Evolutionary conservation across 1,284 basidiomycete genomes (phyloP).

Genomic region (Xerocomus nothofagi): DNA sequence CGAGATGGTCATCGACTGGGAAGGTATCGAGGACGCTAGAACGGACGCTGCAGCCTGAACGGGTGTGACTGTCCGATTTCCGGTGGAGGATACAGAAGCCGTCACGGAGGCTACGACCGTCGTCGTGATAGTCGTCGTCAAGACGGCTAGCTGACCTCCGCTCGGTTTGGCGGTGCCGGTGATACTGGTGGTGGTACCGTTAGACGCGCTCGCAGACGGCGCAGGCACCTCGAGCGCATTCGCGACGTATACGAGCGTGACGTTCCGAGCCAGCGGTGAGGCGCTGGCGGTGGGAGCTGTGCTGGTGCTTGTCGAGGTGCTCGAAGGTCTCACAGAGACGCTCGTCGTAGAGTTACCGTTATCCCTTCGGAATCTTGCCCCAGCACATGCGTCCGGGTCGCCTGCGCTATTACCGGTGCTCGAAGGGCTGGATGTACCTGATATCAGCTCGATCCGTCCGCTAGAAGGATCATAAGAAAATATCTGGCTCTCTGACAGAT

Average conservation of each 20-base stretch:
- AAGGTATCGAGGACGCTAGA: constrained; percentile 4
- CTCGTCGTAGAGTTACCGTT: constrained; percentile 7
- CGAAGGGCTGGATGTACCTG: constrained; percentile 36
- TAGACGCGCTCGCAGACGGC: constrained; percentile 4
- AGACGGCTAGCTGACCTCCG: constrained; percentile 4
- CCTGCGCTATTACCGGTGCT: constrained; percentile 2
- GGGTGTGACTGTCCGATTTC: constrained; percentile 4
- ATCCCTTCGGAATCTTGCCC: constrained; percentile 13
- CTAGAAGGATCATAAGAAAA: constrained; percentile 54
- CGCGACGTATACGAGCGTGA: constrained; percentile 49
- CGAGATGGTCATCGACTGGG: constrained; percentile 1
- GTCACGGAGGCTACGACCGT: constrained; percentile 21
- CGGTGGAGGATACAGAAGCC: not conserved
- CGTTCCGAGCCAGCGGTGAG: constrained; percentile 37
- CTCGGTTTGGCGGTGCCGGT: no score
- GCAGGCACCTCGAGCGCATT: constrained; percentile 34
- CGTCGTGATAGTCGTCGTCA: constrained; percentile 32
- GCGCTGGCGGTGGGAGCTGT: constrained; percentile 12
- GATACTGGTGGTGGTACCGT: not conserved
- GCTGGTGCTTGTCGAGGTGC: constrained; percentile 16
- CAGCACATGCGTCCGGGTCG: constrained; percentile 4
- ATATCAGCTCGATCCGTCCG: constrained; percentile 55
- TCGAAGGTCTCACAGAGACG: constrained; percentile 8
- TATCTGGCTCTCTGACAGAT: constrained; percentile 50
- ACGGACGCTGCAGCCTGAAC: constrained; percentile 16